Base-by-base conservation (phyloP, 495 filamentous ascomycete species). In the Aspergillus coremiiformis region DNA sequence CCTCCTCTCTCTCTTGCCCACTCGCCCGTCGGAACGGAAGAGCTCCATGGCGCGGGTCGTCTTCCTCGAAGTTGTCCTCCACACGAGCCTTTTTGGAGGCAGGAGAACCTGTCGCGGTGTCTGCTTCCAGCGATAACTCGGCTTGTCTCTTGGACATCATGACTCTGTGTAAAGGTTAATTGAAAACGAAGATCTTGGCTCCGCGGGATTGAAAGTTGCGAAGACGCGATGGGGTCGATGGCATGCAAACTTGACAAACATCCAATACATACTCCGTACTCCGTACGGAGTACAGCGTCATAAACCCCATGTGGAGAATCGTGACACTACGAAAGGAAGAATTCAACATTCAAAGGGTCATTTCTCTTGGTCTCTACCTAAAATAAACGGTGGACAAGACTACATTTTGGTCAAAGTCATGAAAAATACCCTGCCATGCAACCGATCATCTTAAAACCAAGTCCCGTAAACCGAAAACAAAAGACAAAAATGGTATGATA, bases 71-170 rank as follows among this genome's bases (percentile, higher is more conserved):
- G 51, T 69, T 74, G 37, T 84, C 81, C 42, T 84, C 82, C 50
- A 85, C 69, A 32, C 87, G 82, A 22, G 81, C 80, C 60, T 83
- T 85, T 70, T 96, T 96, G 19, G 85, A 84, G 24, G 78, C 80
- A 0, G 89, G 89, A 10, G 89, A 92, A 23, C 75, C 78, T 20
- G 67, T 63, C 17, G 68, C 72, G 6, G 69, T 63, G 19, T 80
- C 61, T 39, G 84, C 79, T 57, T 93, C 88, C n/a, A 93, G 74
- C 43, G 84, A 74, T 59, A 89, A 81, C 50, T 84, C 81, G 46
- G 89, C 90, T 52, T 77, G 82, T 69, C 90, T 80, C 69, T 95
- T 94, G 12, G 82, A 73, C 84, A 88, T 89, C 60, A 56, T 65
- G 63, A 60, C 49, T 55, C 47, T 48, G 50, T 43, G 24, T 46